Evolutionary conservation across 2,329 filamentous ascomycete species (phyloP).

Genomic region (Lecanicillium sp.): DNA sequence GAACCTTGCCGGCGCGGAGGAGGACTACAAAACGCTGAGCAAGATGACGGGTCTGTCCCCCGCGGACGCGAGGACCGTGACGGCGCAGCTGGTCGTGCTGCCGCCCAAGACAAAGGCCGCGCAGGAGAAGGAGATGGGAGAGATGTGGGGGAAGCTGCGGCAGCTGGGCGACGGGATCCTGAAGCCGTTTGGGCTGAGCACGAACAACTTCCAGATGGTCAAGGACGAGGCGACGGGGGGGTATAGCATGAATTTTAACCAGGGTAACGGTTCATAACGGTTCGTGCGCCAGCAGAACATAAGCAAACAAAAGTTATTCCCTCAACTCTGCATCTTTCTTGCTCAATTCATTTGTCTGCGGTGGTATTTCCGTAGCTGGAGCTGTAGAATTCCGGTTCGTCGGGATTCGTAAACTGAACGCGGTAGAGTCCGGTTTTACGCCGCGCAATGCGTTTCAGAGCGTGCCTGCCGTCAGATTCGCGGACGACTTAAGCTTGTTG

Average conservation of each 20-base stretch:
- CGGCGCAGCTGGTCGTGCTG: constrained; percentile 57
- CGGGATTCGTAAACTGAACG: too few relatives aligned
- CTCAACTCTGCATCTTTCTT: too few relatives aligned
- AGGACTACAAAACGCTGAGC: constrained; percentile 70
- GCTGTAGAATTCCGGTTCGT: too few relatives aligned
- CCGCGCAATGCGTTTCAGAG: too few relatives aligned
- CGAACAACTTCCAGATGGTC: constrained; percentile 89
- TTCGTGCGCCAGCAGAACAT: not conserved
- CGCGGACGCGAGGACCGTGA: constrained; percentile 63
- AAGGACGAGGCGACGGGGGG: constrained; percentile 86
- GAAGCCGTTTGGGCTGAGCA: constrained; percentile 89
- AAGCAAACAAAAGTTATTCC: not conserved
- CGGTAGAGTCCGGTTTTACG: too few relatives aligned
- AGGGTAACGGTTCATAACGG: constrained; percentile 9
- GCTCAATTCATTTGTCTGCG: too few relatives aligned
- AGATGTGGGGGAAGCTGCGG: constrained; percentile 98
- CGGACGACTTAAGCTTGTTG: constrained; percentile 5
- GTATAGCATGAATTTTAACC: constrained; percentile 83
- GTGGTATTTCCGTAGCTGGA: too few relatives aligned
- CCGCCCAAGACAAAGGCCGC: constrained; percentile 67
- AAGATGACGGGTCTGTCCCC: constrained; percentile 50
- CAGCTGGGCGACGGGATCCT: constrained; percentile 85
- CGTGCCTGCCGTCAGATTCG: not conserved
- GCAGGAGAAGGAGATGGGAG: constrained; percentile 80
- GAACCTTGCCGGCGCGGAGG: constrained; percentile 66